Conservation (phyloP, 2,329 filamentous ascomycete genomes). For the Pseudocercospora musae region DNA sequence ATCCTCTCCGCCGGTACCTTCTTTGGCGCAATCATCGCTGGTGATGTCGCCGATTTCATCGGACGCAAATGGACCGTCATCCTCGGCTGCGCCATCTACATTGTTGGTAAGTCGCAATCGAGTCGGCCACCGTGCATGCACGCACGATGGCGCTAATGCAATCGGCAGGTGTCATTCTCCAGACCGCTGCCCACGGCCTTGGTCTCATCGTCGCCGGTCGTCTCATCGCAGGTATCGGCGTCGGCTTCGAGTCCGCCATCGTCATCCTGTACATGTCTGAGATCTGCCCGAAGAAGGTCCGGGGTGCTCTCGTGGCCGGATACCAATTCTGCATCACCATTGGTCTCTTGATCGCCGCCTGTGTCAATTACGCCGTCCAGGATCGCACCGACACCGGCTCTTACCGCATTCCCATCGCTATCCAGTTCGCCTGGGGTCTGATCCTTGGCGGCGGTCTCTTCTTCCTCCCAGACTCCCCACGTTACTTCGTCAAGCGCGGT, state of each 20-base stretch:
- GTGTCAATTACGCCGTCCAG: constrained; percentile 70
- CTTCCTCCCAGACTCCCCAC: constrained; percentile 78
- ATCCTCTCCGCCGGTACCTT: constrained; percentile 71
- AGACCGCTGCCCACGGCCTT: constrained; percentile 58
- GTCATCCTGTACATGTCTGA: constrained; percentile 87
- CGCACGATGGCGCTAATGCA: not conserved
- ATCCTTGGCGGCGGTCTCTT: constrained; percentile 71
- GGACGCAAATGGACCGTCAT: constrained; percentile 72
- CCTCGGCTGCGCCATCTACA: constrained; percentile 68
- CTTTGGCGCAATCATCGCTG: constrained; percentile 72
- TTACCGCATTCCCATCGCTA: constrained; percentile 75
- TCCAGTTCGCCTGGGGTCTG: constrained; percentile 77
- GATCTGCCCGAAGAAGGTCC: constrained; percentile 57
- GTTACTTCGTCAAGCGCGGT: constrained; percentile 79
- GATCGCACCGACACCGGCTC: constrained; percentile 59
- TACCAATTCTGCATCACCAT: constrained; percentile 84
- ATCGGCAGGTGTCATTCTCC: constrained; percentile 53
- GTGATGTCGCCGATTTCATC: constrained; percentile 71
- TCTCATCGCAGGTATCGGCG: constrained; percentile 71
- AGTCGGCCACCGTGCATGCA: not conserved
- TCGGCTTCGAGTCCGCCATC: constrained; percentile 76
- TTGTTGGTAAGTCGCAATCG: constrained; percentile 39
- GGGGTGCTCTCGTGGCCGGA: constrained; percentile 74
- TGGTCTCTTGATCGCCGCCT: constrained; percentile 63
- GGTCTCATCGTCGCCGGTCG: constrained; percentile 68